These are phyloP conservation scores for Tuber calosporum DNA, from an alignment of 495 filamentous ascomycete species.

Conservation along the genomic window DNA sequence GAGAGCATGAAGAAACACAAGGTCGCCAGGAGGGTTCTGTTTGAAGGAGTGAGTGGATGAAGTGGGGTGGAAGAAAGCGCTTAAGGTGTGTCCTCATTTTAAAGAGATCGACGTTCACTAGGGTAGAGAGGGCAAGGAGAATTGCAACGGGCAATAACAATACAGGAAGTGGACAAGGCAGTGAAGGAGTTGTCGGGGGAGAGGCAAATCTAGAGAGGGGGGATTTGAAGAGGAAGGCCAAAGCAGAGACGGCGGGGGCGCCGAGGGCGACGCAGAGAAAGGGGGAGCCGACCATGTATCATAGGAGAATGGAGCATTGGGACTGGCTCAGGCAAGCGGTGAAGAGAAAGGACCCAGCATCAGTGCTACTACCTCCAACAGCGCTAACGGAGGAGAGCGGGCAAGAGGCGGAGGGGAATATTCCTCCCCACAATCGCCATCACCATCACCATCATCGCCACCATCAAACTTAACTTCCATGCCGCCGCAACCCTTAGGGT, in stretches of 20 bases:
- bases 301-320: too few relatives aligned
- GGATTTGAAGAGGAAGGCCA: not conserved
- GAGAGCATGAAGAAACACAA: not conserved
- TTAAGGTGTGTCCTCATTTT: not conserved
- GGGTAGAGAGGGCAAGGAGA: too few relatives aligned
- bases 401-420: too few relatives aligned
- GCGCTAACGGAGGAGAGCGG: too few relatives aligned
- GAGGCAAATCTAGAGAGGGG: slow-evolving; percentile 26
- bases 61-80: not conserved
- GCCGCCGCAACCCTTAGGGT: too few relatives aligned
- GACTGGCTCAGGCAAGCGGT: too few relatives aligned
- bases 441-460: too few relatives aligned
- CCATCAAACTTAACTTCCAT: too few relatives aligned
- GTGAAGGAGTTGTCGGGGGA: slow-evolving; percentile 26
- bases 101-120: not conserved
- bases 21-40: not conserved
- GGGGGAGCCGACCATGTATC: not conserved
- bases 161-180: slow-evolving; percentile 15
- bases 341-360: too few relatives aligned
- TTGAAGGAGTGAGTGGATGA: not conserved
- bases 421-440: too few relatives aligned
- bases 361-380: too few relatives aligned
- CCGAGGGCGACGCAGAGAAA: not conserved
- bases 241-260: not conserved
- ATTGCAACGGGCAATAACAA: too few relatives aligned